Evolutionary conservation across 495 filamentous ascomycete species (phyloP), one percentile per base, ranked within the genome.

Genomic region (Aspergillus panamensis): DNA sequence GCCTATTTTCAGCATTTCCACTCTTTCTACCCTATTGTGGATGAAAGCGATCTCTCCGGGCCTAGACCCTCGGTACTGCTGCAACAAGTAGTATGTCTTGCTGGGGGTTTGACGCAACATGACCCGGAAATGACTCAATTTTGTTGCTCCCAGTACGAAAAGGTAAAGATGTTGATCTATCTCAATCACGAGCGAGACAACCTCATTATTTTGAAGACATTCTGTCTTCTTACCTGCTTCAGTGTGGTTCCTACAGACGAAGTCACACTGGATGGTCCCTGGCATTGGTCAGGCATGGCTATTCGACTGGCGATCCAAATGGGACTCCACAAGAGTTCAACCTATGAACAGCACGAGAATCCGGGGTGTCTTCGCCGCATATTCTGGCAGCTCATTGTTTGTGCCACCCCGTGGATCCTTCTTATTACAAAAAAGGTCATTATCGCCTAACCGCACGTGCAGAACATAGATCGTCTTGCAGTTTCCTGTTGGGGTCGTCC

Each of bases 351-450:
- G 9, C 30, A 53, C 0, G 12, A 29, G 6, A 2, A 53, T 30
- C 39, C 64, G 14, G 52, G 52, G 9, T 43, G 35, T 37, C 16
- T 48, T 1, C 51, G 55, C n/a, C 53, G 57, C 48, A 57, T 59
- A 1, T 66, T 58, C 57, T 66, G 64, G 64, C 60, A 66, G 29
- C 42, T 66, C 0, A 49, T 58, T 21, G 49, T 59, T n/a, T n/a
- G n/a, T n/a, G n/a, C n/a, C n/a, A n/a, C n/a, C n/a, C n/a, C n/a
- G n/a, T n/a, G n/a, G n/a, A n/a, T n/a, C n/a, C n/a, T n/a, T n/a
- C n/a, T n/a, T n/a, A n/a, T n/a, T n/a, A n/a, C n/a, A n/a, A n/a
- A n/a, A n/a, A n/a, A n/a, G n/a, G n/a, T n/a, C n/a, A n/a, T n/a
- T n/a, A n/a, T n/a, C n/a, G n/a, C n/a, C n/a, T n/a, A n/a, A n/a